Evolutionary conservation across 495 filamentous ascomycete species (phyloP), one percentile per base, ranked within the genome.

Genomic region (Aspergillus diversus): DNA sequence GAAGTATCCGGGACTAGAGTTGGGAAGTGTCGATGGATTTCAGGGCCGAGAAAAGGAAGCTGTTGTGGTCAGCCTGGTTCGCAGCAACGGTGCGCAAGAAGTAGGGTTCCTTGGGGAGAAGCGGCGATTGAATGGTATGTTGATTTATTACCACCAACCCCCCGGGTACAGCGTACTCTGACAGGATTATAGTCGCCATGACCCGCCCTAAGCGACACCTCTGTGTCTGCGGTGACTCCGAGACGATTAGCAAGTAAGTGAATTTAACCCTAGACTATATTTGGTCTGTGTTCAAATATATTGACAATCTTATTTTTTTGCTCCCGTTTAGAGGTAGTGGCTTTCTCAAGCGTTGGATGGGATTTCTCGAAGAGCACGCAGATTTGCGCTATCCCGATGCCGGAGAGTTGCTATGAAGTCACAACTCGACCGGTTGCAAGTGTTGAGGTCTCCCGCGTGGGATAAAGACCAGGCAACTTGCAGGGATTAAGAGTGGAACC

Each of bases 31-130:
- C 4, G 95, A 99, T 76, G 93, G 93, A 7, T 99, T 99, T 72
- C 95, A 99, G 72, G 95, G 95, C 42, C 84, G 95, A 12, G 95
- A 99, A 77, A 99, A 99, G 75, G 95, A 99, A 73, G 95, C 90
- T 3, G 89, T 99, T 42, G 85, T 99, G 35, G 87, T 99, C 16
- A 92, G 87, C 72, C 81, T 97, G 27, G 95, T 99, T 42, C 82
- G 95, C 65, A 97, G 93, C 75, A 98, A 98, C 76, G 66, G 84
- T 17, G 86, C 90, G 56, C 83, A 89, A 32, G 93, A 97, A 75
- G 92, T 97, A 11, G 95, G 95, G 13, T 99, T 99, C 71, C 77
- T 99, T 54, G 91, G 86, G n/a, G 95, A 99, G 78, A 94, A 92
- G 77, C 81, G 95, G 55, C 83, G 95, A 54, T 73, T 98, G 63